Evolutionary conservation across 257 asterid genomes (phyloP).

Genomic region (Salvia miltiorrhiza): DNA sequence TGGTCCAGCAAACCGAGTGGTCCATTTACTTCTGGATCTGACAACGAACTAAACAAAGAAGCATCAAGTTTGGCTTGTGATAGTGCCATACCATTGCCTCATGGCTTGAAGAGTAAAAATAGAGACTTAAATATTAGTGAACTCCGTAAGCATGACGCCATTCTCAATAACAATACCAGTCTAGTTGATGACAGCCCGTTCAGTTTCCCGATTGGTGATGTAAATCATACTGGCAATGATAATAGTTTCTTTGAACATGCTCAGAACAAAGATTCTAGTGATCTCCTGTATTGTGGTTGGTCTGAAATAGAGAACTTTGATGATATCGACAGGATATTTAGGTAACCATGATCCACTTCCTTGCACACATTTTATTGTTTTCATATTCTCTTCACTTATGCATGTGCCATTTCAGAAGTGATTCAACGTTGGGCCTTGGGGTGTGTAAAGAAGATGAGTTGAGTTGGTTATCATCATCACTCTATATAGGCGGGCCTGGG

Average conservation of each 20-base stretch:
- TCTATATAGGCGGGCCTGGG: slow-evolving; percentile 43
- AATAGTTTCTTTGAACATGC: slow-evolving; percentile 42
- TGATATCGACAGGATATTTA: slow-evolving; percentile 73
- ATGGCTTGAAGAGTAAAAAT: slow-evolving; percentile 37
- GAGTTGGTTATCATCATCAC: slow-evolving; percentile 73
- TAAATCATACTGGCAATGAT: slow-evolving; percentile 42
- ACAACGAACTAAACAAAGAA: slow-evolving; percentile 30
- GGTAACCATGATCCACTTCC: slow-evolving; percentile 41
- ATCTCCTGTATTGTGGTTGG: slow-evolving; percentile 64
- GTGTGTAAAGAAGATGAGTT: slow-evolving; percentile 52
- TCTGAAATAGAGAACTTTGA: slow-evolving; percentile 71
- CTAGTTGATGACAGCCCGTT: slow-evolving; percentile 41
- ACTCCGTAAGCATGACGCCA: slow-evolving; percentile 29
- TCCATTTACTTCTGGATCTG: slow-evolving; percentile 36
- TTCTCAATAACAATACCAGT: slow-evolving; percentile 37
- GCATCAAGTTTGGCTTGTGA: slow-evolving; percentile 42
- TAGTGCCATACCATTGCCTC: slow-evolving; percentile 29
- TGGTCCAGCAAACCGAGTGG: slow-evolving; percentile 33
- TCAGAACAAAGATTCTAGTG: slow-evolving; percentile 57
- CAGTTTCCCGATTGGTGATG: slow-evolving; percentile 47
- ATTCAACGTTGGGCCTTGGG: slow-evolving; percentile 69
- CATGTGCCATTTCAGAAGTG: slow-evolving; percentile 52
- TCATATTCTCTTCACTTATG: slow-evolving; percentile 13
- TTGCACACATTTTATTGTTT: neutral
- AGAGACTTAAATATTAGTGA: slow-evolving; percentile 37